Conservation (phyloP, 352 stramenopile genomes). For the Elongisporangium senticosum region DNA sequence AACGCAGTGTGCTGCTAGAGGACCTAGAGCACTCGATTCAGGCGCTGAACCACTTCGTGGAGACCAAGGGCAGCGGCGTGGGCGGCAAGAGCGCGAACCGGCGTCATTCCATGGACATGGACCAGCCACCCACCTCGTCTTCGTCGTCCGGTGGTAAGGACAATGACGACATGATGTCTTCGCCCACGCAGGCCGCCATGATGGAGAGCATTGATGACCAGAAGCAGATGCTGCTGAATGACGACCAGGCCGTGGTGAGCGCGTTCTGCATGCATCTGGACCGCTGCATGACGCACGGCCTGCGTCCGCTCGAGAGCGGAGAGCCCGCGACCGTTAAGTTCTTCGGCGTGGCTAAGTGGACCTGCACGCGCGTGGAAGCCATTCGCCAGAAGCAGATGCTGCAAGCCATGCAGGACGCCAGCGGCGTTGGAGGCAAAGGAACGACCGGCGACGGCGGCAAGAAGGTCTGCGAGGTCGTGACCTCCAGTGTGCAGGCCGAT, state of each 20-base stretch:
- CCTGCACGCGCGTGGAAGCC: conserved; percentile 69
- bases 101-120: conserved; percentile 16
- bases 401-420: conserved; percentile 52
- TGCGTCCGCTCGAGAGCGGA: conserved; percentile 54
- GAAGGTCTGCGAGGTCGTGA: conserved; percentile 60
- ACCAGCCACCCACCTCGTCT: neutral
- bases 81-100: conserved; percentile 2
- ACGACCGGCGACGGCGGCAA: conserved; percentile 13
- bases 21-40: conserved; percentile 68
- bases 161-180: conserved; percentile 9
- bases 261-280: conserved; percentile 69
- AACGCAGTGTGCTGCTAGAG: conserved; percentile 73
- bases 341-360: conserved; percentile 84
- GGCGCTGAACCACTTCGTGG: conserved; percentile 46
- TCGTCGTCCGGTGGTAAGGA: conserved; percentile 5
- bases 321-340: conserved; percentile 73
- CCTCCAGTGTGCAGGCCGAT: conserved; percentile 63
- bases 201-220: conserved; percentile 77
- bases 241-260: conserved; percentile 64
- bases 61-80: conserved; percentile 20
- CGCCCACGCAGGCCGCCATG: conserved; percentile 28
- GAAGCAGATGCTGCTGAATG: conserved; percentile 61
- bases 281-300: conserved; percentile 58
- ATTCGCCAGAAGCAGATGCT: conserved; percentile 66
- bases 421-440: conserved; percentile 8